Evolutionary conservation across 768 basidiomycete genomes (phyloP).

Genomic region (Agrocybe praecox): DNA sequence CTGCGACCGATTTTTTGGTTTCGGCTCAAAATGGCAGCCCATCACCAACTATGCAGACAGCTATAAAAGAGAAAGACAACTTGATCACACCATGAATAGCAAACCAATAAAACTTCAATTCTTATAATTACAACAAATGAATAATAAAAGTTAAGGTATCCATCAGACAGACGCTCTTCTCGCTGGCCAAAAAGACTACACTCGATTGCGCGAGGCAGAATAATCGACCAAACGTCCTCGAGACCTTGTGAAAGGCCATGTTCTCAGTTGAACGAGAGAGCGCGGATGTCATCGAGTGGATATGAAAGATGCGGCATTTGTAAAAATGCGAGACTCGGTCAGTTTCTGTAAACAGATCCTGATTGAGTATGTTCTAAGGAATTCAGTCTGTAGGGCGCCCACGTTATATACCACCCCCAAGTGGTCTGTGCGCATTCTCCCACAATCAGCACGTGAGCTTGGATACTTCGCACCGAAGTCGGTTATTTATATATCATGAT

Average conservation of each 20-base stretch:
- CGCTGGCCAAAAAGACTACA: conserved; percentile 42
- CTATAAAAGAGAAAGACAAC: too few species aligned
- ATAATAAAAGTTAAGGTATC: conserved; percentile 34
- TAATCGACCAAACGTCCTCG: conserved; percentile 65
- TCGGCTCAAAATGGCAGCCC: too few species aligned
- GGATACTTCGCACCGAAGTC: neutral
- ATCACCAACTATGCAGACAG: too few species aligned
- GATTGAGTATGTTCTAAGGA: conserved; percentile 77
- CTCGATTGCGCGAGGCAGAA: conserved; percentile 28
- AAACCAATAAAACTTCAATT: neutral
- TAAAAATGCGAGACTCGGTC: conserved; percentile 83
- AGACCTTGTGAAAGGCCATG: conserved; percentile 50
- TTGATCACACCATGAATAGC: neutral
- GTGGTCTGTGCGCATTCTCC: conserved; percentile 32
- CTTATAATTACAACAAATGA: neutral
- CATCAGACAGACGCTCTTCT: conserved; percentile 68
- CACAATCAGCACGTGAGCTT: conserved; percentile 15
- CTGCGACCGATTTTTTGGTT: too few species aligned
- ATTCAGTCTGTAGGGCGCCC: conserved; percentile 15
- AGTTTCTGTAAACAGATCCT: conserved; percentile 84
- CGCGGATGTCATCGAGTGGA: conserved; percentile 70
- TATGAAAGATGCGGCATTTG: conserved; percentile 72
- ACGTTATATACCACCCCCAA: conserved; percentile 24
- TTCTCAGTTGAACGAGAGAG: conserved; percentile 73
- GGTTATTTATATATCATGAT: neutral